phyloP scores from a whole-genome alignment of 345 rosid species.

The Gossypioides kirkii region DNA sequence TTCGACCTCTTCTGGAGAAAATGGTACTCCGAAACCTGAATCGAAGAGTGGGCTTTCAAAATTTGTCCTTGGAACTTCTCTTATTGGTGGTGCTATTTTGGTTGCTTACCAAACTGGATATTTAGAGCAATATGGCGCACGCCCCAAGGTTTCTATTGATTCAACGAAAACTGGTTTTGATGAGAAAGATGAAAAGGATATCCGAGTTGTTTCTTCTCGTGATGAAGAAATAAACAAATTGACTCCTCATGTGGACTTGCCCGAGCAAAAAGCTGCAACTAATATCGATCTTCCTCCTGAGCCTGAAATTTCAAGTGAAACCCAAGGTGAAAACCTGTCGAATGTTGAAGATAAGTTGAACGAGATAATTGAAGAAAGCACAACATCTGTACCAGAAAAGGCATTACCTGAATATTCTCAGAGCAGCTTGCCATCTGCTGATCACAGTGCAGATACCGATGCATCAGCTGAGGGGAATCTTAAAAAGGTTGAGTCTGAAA shows the following conservation, averaged over 20 bases:
- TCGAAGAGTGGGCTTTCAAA: slow-evolving; percentile 35
- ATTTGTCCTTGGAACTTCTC: slow-evolving; percentile 45
- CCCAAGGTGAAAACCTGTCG: slow-evolving; percentile 23
- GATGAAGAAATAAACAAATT: slow-evolving; percentile 32
- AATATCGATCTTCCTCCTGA: slow-evolving; percentile 21
- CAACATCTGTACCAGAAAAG: slow-evolving; percentile 30
- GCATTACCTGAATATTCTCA: slow-evolving; percentile 21
- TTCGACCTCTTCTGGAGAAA: slow-evolving; percentile 42
- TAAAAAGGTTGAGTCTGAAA: slow-evolving; percentile 31
- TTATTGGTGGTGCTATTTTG: slow-evolving; percentile 41
- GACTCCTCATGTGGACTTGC: slow-evolving; percentile 23
- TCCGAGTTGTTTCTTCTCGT: slow-evolving; percentile 20
- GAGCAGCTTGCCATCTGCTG: slow-evolving; percentile 26
- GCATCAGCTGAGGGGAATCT: slow-evolving; percentile 25
- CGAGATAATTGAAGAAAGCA: slow-evolving; percentile 28
- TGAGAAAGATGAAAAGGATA: slow-evolving; percentile 22
- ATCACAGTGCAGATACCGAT: slow-evolving; percentile 24
- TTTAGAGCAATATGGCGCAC: slow-evolving; percentile 43
- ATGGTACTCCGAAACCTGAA: slow-evolving; percentile 37
- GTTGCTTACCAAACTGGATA: slow-evolving; percentile 57
- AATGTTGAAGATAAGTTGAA: slow-evolving; percentile 32
- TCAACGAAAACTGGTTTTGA: slow-evolving; percentile 19
- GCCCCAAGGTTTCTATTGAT: slow-evolving; percentile 26
- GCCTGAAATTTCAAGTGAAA: slow-evolving; percentile 26
- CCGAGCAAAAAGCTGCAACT: slow-evolving; percentile 31